phyloP scores from a whole-genome alignment of 78 protist genomes.

The Dictyostelium purpureum region DNA sequence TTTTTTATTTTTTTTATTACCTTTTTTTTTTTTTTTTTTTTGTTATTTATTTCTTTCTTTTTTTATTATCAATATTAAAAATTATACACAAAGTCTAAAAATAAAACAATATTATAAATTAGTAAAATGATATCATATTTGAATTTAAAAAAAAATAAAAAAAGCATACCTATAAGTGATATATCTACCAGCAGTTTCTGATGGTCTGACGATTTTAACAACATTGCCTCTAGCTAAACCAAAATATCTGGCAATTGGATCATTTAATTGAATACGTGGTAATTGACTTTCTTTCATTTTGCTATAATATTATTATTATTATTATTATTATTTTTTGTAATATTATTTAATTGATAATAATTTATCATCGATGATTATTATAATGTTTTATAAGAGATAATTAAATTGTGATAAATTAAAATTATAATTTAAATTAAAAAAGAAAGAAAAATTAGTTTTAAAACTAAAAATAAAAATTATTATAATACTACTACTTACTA shows the following conservation, averaged over 20 bases:
- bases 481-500: conserved; percentile 38
- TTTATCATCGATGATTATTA: too few species aligned
- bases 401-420: background rate
- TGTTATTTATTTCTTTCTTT: background rate
- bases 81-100: too few species aligned
- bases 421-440: background rate
- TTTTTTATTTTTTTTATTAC: background rate
- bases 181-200: conserved; percentile 98
- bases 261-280: conserved; percentile 92
- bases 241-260: conserved; percentile 94
- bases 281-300: conserved; percentile 91
- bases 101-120: too few species aligned
- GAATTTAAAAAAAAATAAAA: background rate
- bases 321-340: background rate
- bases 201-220: conserved; percentile 90
- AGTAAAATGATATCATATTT: too few species aligned
- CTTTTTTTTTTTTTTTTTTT: background rate
- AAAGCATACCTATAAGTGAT: conserved; percentile 87
- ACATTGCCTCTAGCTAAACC: conserved; percentile 93
- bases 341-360: background rate
- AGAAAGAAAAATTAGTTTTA: too few species aligned
- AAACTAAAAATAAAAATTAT: background rate
- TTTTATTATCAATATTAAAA: too few species aligned
- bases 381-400: background rate
- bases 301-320: conserved; percentile 38